These are phyloP conservation scores for Mollisia scopiformis DNA, from an alignment of 2,329 filamentous ascomycete genomes.

Conservation along the genomic window DNA sequence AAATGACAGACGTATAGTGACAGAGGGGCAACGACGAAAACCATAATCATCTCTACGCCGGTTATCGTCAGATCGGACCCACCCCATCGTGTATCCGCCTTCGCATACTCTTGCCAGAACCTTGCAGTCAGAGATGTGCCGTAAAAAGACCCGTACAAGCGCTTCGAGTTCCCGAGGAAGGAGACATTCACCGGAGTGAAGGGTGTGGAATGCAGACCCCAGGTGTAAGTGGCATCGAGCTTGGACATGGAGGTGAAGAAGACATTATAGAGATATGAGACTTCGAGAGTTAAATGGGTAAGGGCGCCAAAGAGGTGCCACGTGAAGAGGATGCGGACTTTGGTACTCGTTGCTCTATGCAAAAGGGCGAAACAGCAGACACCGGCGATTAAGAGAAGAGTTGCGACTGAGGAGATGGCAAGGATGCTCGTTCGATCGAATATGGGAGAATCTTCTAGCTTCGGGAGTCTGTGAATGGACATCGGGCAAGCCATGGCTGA, in stretches of 20 bases:
- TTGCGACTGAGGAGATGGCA: not conserved
- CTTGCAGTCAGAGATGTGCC: constrained; percentile 56
- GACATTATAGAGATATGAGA: constrained; percentile 89
- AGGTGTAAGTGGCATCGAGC: constrained; percentile 40
- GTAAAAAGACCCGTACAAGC: constrained; percentile 59
- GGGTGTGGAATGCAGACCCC: constrained; percentile 41
- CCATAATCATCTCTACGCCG: constrained; percentile 67
- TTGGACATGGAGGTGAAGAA: constrained; percentile 67
- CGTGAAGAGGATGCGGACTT: constrained; percentile 76
- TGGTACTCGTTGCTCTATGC: not conserved
- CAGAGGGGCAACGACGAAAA: constrained; percentile 62
- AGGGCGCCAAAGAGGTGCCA: constrained; percentile 97
- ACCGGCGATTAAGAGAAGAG: not conserved
- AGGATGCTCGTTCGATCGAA: not conserved
- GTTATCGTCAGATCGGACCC: constrained; percentile 65
- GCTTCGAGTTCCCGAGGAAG: constrained; percentile 52
- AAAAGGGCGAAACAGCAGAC: not conserved
- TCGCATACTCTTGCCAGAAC: constrained; percentile 71
- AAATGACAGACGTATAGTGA: constrained; percentile 63
- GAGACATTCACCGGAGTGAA: constrained; percentile 35
- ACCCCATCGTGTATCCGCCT: constrained; percentile 65
- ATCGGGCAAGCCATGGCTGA: not conserved
- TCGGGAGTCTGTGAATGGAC: not conserved
- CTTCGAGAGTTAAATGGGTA: constrained; percentile 90
- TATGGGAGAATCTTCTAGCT: not conserved